phyloP scores from a whole-genome alignment of 768 basidiomycete genomes.

The Suillus spraguei region DNA sequence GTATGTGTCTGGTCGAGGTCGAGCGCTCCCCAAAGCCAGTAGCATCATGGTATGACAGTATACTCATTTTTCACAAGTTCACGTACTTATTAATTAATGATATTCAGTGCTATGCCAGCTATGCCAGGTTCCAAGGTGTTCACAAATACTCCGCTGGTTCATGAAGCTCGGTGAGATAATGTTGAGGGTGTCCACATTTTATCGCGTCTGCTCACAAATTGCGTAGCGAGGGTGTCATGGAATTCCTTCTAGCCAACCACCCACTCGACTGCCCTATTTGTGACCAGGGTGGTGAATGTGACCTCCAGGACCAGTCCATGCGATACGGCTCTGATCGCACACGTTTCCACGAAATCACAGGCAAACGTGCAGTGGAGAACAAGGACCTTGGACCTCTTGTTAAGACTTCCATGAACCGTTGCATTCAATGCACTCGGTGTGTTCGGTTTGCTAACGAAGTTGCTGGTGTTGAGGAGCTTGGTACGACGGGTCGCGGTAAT shows the following conservation, averaged over 20 bases:
- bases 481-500: slow-evolving; percentile 96
- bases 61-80: neutral
- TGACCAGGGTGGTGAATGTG: slow-evolving; percentile 98
- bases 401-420: slow-evolving; percentile 98
- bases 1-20: slow-evolving; percentile 99
- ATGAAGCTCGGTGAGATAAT: slow-evolving; percentile 70
- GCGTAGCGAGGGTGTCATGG: slow-evolving; percentile 95
- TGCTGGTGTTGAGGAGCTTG: slow-evolving; percentile 96
- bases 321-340: slow-evolving; percentile 97
- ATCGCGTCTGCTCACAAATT: slow-evolving; percentile 15
- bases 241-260: slow-evolving; percentile 96
- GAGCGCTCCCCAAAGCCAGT: slow-evolving; percentile 94
- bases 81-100: slow-evolving; percentile 12
- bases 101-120: slow-evolving; percentile 88
- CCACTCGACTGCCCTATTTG: slow-evolving; percentile 99
- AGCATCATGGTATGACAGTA: slow-evolving; percentile 74
- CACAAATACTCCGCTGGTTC: slow-evolving; percentile 89
- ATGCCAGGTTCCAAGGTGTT: slow-evolving; percentile 93
- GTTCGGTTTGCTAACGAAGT: slow-evolving; percentile 99
- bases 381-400: slow-evolving; percentile 98
- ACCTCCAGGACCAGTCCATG: slow-evolving; percentile 99
- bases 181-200: neutral
- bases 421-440: slow-evolving; percentile 99
- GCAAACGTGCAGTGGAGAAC: slow-evolving; percentile 97
- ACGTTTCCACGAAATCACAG: slow-evolving; percentile 97